A percentile compares a stretch with the other conserved stretches of the same genome.
These are phyloP conservation scores for Globisporangium emineosum DNA, from an alignment of 352 stramenopile species.

Conservation along the genomic window DNA sequence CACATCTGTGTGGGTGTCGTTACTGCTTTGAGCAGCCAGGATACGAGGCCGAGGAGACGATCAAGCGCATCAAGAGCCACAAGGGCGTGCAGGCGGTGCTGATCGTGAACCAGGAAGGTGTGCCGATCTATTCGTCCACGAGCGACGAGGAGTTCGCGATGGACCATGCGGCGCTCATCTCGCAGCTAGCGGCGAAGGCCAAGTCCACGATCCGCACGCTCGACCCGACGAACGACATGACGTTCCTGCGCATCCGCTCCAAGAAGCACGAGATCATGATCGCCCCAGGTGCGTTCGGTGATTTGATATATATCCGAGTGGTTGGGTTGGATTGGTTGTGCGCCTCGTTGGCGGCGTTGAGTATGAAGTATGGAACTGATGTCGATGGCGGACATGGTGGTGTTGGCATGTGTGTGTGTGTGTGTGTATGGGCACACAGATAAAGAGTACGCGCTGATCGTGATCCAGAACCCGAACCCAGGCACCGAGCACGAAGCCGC, in stretches of 20 bases:
- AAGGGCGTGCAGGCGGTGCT: constrained; percentile 92
- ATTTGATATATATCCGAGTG: too few species aligned
- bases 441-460: constrained; percentile 93
- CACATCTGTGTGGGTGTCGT: background rate
- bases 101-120: constrained; percentile 92
- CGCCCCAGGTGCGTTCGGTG: constrained; percentile 36
- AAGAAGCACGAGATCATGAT: constrained; percentile 96
- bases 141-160: constrained; percentile 87
- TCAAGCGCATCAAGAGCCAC: constrained; percentile 93
- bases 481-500: constrained; percentile 34
- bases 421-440: too few species aligned
- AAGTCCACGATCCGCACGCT: constrained; percentile 89
- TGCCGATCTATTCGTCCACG: constrained; percentile 91
- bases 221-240: constrained; percentile 92
- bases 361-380: background rate
- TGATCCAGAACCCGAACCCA: constrained; percentile 90
- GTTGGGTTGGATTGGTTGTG: too few species aligned
- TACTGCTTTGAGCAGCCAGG: constrained; percentile 34
- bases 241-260: constrained; percentile 91
- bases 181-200: constrained; percentile 88
- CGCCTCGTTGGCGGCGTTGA: constrained; percentile 8
- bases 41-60: constrained; percentile 94
- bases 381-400: background rate
- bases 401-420: background rate
- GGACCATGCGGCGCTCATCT: constrained; percentile 85